Percentiles rank a stretch among this genome's conserved stretches.
Conservation (phyloP, 495 filamentous ascomycete species). For the Daldinia childiae region DNA sequence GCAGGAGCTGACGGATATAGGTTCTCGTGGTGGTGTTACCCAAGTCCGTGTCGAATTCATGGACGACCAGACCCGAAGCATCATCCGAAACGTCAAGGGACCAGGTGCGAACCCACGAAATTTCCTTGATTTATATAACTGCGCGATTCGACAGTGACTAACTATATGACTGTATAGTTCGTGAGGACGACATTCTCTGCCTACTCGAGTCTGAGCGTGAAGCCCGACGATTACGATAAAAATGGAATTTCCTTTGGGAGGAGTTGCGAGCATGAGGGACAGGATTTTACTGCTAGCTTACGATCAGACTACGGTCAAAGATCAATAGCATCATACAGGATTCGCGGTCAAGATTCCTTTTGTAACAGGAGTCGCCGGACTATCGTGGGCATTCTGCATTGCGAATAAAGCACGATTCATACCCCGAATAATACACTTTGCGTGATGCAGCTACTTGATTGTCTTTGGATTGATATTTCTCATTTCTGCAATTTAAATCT, state of each 20-base stretch:
- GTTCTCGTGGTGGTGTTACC: constrained; percentile 77
- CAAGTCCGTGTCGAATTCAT: constrained; percentile 96
- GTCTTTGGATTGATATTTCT: neutral
- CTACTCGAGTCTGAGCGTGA: constrained; percentile 91
- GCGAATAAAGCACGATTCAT: constrained; percentile 44
- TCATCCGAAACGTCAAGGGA: constrained; percentile 95
- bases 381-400: constrained; percentile 40
- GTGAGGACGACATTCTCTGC: constrained; percentile 90
- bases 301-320: constrained; percentile 20
- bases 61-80: constrained; percentile 87
- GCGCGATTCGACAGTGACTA: constrained; percentile 6
- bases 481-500: neutral
- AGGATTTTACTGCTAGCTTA: constrained; percentile 27
- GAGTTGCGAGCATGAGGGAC: constrained; percentile 21
- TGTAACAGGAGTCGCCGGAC: constrained; percentile 42
- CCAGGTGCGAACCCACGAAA: constrained; percentile 67
- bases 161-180: constrained; percentile 60
- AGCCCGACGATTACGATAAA: constrained; percentile 83
- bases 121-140: neutral
- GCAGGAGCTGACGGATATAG: constrained; percentile 24
- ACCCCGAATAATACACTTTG: constrained; percentile 28
- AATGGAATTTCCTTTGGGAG: constrained; percentile 14
- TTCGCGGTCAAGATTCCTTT: constrained; percentile 38
- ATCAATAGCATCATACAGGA: constrained; percentile 31
- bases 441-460: constrained; percentile 6